These are phyloP conservation scores for Glonium stellatum DNA, from an alignment of 495 filamentous ascomycete species.

Conservation along the genomic window DNA sequence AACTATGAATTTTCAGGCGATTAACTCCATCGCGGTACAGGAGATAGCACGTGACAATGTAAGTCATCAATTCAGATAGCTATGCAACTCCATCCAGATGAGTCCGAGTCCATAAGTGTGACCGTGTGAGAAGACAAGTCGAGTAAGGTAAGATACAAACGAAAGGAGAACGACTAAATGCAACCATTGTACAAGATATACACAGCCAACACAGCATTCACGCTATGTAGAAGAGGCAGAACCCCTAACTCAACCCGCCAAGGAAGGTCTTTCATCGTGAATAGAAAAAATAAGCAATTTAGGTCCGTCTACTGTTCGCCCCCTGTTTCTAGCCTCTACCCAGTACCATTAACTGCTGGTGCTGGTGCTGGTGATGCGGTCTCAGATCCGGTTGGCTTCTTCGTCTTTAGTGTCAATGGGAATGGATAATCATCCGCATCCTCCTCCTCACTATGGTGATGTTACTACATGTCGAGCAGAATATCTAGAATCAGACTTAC, in stretches of 20 bases:
- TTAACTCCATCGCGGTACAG: not conserved
- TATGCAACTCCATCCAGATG: conserved; percentile 5
- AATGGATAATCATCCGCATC: conserved; percentile 95
- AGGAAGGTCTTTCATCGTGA: not conserved
- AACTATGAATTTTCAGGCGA: not conserved
- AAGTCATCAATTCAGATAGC: not conserved
- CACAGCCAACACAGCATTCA: not conserved
- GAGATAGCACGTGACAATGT: not conserved
- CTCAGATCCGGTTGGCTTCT: conserved; percentile 16
- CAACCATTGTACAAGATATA: conserved; percentile 2
- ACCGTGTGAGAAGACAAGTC: not conserved
- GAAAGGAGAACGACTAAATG: not conserved
- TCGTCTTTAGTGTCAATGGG: conserved; percentile 65
- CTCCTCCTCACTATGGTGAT: conserved; percentile 60
- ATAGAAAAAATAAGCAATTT: not conserved
- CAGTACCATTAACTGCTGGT: conserved; percentile 6
- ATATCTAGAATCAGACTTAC: conserved; percentile 53
- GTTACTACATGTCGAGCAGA: conserved; percentile 1
- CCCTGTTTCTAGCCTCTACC: not conserved
- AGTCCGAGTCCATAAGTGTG: not conserved
- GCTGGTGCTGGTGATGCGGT: not conserved
- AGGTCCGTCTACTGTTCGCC: not conserved
- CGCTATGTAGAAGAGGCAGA: not conserved
- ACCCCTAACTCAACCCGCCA: not conserved
- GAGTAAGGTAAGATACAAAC: not conserved